Percentiles rank a stretch among this genome's conserved stretches.
Evolutionary conservation across 1,139 yeast genomes (phyloP).

Genomic region (Yamadazyma epiphylla): DNA sequence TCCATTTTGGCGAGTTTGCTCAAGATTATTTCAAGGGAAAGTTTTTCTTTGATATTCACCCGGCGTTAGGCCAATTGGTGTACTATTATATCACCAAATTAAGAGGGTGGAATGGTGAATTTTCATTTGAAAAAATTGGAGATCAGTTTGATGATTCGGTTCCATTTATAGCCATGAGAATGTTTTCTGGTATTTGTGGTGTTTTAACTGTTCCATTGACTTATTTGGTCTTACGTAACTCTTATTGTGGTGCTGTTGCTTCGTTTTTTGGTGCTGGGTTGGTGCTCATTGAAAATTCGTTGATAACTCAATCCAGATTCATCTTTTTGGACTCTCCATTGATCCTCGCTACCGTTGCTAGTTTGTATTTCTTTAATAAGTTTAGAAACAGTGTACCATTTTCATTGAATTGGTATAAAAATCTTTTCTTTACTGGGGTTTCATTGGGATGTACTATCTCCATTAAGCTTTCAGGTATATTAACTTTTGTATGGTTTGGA

Average conservation of each 20-base stretch:
- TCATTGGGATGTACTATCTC: slow-evolving; percentile 52
- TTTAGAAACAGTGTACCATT: slow-evolving; percentile 34
- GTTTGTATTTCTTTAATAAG: slow-evolving; percentile 42
- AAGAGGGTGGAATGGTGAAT: slow-evolving; percentile 45
- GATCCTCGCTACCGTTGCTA: slow-evolving; percentile 41
- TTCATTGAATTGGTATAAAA: slow-evolving; percentile 41
- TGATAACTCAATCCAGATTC: slow-evolving; percentile 47
- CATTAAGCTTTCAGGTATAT: slow-evolving; percentile 52
- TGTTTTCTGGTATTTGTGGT: slow-evolving; percentile 37
- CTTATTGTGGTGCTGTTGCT: slow-evolving; percentile 39
- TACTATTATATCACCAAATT: slow-evolving; percentile 40
- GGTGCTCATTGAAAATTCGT: slow-evolving; percentile 51
- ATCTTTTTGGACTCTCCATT: slow-evolving; percentile 51
- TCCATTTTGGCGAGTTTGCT: slow-evolving; percentile 45
- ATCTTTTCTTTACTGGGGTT: slow-evolving; percentile 42
- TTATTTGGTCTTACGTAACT: slow-evolving; percentile 45
- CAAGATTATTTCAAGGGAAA: slow-evolving; percentile 55
- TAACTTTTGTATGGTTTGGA: slow-evolving; percentile 50
- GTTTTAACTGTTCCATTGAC: slow-evolving; percentile 40
- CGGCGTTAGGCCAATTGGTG: slow-evolving; percentile 55
- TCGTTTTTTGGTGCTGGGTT: slow-evolving; percentile 44
- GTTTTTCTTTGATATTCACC: slow-evolving; percentile 58
- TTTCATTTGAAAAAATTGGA: slow-evolving; percentile 29
- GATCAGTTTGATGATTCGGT: slow-evolving; percentile 25
- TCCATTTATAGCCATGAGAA: slow-evolving; percentile 34